Conservation (phyloP, 352 stramenopile species). For the Phytophthora citricola region DNA sequence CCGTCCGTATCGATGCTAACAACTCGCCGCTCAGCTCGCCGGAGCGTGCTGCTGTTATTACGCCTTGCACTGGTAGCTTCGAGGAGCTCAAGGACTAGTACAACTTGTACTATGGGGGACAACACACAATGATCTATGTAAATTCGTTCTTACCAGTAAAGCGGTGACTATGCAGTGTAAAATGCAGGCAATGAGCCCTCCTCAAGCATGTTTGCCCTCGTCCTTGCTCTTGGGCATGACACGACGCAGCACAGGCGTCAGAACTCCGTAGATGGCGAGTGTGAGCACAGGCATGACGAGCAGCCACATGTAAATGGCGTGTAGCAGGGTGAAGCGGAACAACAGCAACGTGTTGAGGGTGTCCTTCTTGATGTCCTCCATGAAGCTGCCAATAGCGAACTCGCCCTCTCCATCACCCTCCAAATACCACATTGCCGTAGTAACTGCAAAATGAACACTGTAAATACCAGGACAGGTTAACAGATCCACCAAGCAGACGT, state of each 20-base stretch:
- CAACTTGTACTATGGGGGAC: background rate
- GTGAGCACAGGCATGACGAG: conserved; percentile 70
- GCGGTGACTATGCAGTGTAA: background rate
- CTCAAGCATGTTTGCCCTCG: conserved; percentile 48
- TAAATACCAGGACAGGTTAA: background rate
- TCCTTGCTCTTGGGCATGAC: conserved; percentile 72
- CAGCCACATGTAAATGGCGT: conserved; percentile 86
- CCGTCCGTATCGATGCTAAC: conserved; percentile 7
- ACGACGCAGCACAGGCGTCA: conserved; percentile 68
- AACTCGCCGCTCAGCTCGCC: conserved; percentile 13
- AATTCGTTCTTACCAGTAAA: conserved; percentile 2
- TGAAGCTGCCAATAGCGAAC: conserved; percentile 75
- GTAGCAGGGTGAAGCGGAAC: conserved; percentile 83
- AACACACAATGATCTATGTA: conserved; percentile 24
- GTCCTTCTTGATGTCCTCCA: conserved; percentile 76
- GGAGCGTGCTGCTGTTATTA: conserved; percentile 9
- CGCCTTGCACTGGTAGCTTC: conserved; percentile 18
- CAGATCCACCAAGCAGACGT: conserved; percentile 14
- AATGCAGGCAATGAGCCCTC: conserved; percentile 1
- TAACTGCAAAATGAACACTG: conserved; percentile 39
- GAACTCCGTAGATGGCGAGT: conserved; percentile 63
- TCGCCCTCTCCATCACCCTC: conserved; percentile 53
- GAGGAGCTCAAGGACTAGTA: conserved; percentile 20
- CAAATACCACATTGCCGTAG: conserved; percentile 65
- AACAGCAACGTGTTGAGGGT: conserved; percentile 74